Conservation (phyloP, 1,139 yeast species). For the Kodamaea fungicola region DNA sequence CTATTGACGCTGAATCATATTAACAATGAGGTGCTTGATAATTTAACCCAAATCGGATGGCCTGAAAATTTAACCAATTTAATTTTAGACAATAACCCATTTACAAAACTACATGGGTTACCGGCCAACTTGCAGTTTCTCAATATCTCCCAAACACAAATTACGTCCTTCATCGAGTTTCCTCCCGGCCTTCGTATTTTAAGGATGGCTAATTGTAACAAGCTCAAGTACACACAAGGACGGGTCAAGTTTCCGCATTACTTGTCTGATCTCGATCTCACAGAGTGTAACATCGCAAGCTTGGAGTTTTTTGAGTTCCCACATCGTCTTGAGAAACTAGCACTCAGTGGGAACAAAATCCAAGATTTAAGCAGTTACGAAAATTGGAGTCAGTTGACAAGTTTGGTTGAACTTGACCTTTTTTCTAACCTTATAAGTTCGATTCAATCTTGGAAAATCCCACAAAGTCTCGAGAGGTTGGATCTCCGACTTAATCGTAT, state of each 20-base stretch:
- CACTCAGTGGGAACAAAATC: conserved; percentile 22
- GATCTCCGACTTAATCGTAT: conserved; percentile 23
- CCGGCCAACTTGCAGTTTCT: conserved; percentile 23
- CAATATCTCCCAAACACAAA: conserved; percentile 15
- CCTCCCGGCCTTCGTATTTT: conserved; percentile 13
- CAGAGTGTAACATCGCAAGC: conserved; percentile 20
- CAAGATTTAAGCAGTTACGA: conserved; percentile 16
- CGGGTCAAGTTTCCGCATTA: conserved; percentile 18
- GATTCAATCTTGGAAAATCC: conserved; percentile 24
- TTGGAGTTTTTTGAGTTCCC: conserved; percentile 27
- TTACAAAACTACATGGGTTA: conserved; percentile 19
- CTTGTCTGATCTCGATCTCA: conserved; percentile 16
- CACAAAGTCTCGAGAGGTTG: conserved; percentile 19
- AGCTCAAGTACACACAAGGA: conserved; percentile 7
- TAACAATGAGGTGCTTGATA: conserved; percentile 15
- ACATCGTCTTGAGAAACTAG: conserved; percentile 17
- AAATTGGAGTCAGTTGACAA: conserved; percentile 22
- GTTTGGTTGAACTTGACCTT: conserved; percentile 23
- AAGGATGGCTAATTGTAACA: conserved; percentile 14
- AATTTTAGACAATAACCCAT: conserved; percentile 23
- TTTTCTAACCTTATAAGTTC: conserved; percentile 19
- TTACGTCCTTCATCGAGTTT: conserved; percentile 11
- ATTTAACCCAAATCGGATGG: conserved; percentile 21
- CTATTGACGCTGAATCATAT: conserved; percentile 23
- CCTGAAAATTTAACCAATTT: conserved; percentile 22